A percentile compares a stretch with the other conserved stretches of the same genome.
These are phyloP conservation scores for Amborella trichopoda DNA, from an alignment of 164 flowering plant species.

Conservation along the genomic window DNA sequence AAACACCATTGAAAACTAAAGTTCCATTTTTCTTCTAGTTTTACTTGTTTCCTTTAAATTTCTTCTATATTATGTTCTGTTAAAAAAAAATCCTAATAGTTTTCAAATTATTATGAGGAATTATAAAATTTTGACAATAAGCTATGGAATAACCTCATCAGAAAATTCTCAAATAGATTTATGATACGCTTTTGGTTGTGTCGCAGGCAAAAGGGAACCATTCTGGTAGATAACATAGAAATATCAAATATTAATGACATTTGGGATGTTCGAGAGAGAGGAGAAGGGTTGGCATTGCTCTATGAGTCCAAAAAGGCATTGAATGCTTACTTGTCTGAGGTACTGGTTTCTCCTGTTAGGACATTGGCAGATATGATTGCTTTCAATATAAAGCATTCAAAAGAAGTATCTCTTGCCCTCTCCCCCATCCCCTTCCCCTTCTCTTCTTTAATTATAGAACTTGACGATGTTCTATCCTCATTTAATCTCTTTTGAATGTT, in stretches of 20 bases:
- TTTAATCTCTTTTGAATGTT: background rate
- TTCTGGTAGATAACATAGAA: constrained; percentile 31
- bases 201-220: constrained; percentile 25
- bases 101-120: too few relatives aligned
- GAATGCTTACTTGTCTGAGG: constrained; percentile 27
- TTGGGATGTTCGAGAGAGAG: constrained; percentile 8
- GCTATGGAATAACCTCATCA: too few relatives aligned
- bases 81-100: too few relatives aligned
- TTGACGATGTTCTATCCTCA: background rate
- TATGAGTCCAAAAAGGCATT: constrained; percentile 48
- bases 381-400: constrained; percentile 33
- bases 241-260: constrained; percentile 20
- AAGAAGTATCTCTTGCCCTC: too few relatives aligned
- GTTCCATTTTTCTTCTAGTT: too few relatives aligned
- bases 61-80: too few relatives aligned
- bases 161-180: too few relatives aligned
- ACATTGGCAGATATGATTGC: constrained; percentile 43
- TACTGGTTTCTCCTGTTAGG: constrained; percentile 41
- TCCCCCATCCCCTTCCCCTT: background rate
- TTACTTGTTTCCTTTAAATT: too few relatives aligned
- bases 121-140: too few relatives aligned
- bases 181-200: too few relatives aligned
- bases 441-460: background rate
- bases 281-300: constrained; percentile 16
- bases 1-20: too few relatives aligned